These are phyloP conservation scores for Botrytis porri DNA, from an alignment of 2,329 filamentous ascomycete species.

Conservation along the genomic window DNA sequence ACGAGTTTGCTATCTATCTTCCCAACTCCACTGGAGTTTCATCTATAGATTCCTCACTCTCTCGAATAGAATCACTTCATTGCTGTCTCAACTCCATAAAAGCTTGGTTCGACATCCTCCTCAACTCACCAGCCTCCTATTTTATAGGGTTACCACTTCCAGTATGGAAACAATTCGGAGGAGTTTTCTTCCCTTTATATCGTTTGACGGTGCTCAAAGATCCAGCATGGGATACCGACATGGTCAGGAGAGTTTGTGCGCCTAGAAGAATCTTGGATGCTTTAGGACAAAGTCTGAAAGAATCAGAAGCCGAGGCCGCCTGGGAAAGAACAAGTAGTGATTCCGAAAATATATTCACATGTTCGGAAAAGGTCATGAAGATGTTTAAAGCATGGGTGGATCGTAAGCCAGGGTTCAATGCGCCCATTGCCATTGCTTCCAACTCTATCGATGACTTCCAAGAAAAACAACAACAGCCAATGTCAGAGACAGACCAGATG, in stretches of 20 bases:
- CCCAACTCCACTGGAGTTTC: neutral
- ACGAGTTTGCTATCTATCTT: slow-evolving; percentile 12
- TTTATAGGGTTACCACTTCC: slow-evolving; percentile 6
- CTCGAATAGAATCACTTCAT: neutral
- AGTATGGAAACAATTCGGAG: slow-evolving; percentile 8
- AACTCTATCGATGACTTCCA: neutral
- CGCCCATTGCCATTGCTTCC: neutral
- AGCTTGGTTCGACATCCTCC: slow-evolving; percentile 1
- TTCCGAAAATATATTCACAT: slow-evolving; percentile 5
- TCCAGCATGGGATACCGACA: slow-evolving; percentile 5
- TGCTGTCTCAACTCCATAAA: slow-evolving; percentile 5
- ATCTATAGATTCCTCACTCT: neutral
- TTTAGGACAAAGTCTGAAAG: neutral
- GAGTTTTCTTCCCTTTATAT: slow-evolving; percentile 1
- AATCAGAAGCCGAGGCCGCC: neutral
- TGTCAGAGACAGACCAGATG: neutral
- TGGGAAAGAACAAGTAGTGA: neutral
- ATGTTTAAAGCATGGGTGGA: slow-evolving; percentile 6
- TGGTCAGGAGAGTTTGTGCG: neutral
- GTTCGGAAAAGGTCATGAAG: slow-evolving; percentile 13
- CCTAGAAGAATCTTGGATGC: slow-evolving; percentile 2
- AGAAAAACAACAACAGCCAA: neutral
- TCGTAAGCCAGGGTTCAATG: slow-evolving; percentile 10
- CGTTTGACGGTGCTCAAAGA: slow-evolving; percentile 6
- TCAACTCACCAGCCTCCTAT: neutral